phyloP scores from a whole-genome alignment of 352 stramenopile genomes.

The Pythium oligandrum region DNA sequence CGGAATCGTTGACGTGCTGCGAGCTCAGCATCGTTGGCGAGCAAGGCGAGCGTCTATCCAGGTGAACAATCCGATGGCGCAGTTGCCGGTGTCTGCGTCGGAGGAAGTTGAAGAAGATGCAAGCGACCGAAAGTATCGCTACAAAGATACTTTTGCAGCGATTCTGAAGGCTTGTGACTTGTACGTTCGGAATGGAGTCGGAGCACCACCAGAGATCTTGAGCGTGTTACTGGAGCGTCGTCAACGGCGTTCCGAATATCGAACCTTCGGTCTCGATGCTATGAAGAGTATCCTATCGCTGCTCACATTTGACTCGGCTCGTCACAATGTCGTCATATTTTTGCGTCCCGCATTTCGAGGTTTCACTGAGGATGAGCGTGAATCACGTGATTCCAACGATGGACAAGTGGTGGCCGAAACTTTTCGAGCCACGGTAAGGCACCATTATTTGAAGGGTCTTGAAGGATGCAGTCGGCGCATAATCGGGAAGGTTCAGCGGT shows the following conservation, averaged over 20 bases:
- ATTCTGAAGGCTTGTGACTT: constrained; percentile 85
- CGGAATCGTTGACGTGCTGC: constrained; percentile 77
- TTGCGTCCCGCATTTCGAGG: constrained; percentile 78
- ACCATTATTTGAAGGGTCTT: constrained; percentile 85
- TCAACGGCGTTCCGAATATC: constrained; percentile 63
- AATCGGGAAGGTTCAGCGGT: constrained; percentile 46
- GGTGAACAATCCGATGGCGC: neutral
- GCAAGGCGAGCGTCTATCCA: constrained; percentile 47
- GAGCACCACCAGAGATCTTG: constrained; percentile 76
- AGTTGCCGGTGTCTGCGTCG: constrained; percentile 1
- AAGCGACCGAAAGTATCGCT: constrained; percentile 26
- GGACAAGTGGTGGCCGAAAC: constrained; percentile 71
- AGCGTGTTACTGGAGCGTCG: constrained; percentile 65
- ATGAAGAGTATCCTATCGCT: constrained; percentile 71
- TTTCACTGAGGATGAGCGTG: constrained; percentile 82
- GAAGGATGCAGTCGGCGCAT: constrained; percentile 72
- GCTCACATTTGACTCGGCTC: constrained; percentile 72
- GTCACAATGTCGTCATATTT: constrained; percentile 77
- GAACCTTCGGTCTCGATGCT: constrained; percentile 74
- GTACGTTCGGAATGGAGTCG: constrained; percentile 81
- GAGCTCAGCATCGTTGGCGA: constrained; percentile 66
- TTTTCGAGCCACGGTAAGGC: constrained; percentile 78
- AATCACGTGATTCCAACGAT: constrained; percentile 74
- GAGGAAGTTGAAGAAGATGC: constrained; percentile 19
- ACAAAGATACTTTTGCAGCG: constrained; percentile 64